A percentile compares a stretch with the other conserved stretches of the same genome.
Conservation (phyloP, 1,284 basidiomycete species). For the Melampsora occidentalis region DNA sequence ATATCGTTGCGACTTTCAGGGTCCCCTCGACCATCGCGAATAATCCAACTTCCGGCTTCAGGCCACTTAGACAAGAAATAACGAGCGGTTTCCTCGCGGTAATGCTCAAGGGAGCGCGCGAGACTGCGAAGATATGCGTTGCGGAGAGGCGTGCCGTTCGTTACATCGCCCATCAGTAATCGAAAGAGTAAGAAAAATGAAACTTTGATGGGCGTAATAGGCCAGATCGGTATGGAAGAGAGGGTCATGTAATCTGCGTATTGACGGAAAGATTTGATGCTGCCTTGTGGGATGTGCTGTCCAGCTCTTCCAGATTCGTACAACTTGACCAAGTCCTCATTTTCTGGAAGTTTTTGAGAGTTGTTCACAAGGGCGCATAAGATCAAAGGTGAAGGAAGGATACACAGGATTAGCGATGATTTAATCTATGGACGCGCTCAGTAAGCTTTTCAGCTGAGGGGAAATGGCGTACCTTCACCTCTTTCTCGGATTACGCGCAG, state of each 20-base stretch:
- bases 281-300: constrained; percentile 20
- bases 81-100: constrained; percentile 15
- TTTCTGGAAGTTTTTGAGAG: background rate
- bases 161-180: constrained; percentile 18
- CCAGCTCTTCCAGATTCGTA: constrained; percentile 22
- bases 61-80: constrained; percentile 18
- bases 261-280: constrained; percentile 27
- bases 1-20: constrained; percentile 28
- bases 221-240: constrained; percentile 13
- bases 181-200: constrained; percentile 18
- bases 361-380: background rate
- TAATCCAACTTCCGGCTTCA: constrained; percentile 28
- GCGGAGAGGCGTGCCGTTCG: constrained; percentile 12
- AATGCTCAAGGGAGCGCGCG: constrained; percentile 20
- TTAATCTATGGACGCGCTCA: background rate
- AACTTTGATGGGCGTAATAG: constrained; percentile 20
- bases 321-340: constrained; percentile 16
- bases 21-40: constrained; percentile 21
- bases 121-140: constrained; percentile 24
- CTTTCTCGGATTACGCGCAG: constrained; percentile 9
- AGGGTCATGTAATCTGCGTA: constrained; percentile 26
- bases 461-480: constrained; percentile 18
- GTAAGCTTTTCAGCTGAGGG: background rate
- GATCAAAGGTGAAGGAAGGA: background rate
- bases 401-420: background rate